These are phyloP conservation scores for Leucocoprinus birnbaumii DNA, from an alignment of 768 basidiomycete genomes.

Conservation along the genomic window DNA sequence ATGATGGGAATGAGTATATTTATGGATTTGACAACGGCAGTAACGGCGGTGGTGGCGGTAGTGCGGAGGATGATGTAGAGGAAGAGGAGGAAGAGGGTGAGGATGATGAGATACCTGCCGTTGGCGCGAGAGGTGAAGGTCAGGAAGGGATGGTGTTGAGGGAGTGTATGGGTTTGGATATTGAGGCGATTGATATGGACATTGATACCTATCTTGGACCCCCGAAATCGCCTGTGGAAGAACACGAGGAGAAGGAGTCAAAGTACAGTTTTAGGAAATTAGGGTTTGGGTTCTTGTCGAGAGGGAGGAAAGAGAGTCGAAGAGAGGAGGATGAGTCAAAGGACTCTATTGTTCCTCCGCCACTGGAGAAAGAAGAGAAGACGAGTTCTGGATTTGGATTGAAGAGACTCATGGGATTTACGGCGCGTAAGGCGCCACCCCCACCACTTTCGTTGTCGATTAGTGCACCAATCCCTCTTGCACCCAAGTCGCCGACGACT, in stretches of 20 bases:
- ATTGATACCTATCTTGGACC: slow-evolving; percentile 13
- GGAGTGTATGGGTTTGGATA: slow-evolving; percentile 28
- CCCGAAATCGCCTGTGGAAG: neutral
- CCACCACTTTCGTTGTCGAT: slow-evolving; percentile 9
- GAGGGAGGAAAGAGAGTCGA: slow-evolving; percentile 4
- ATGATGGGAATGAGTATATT: slow-evolving; percentile 12
- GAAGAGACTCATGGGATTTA: slow-evolving; percentile 32
- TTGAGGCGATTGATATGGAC: slow-evolving; percentile 37
- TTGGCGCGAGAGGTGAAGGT: slow-evolving; percentile 11
- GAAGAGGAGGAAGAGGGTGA: neutral
- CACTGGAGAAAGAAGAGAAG: slow-evolving; percentile 9
- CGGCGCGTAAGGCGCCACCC: slow-evolving; percentile 5
- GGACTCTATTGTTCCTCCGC: slow-evolving; percentile 13
- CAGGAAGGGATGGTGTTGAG: slow-evolving; percentile 11
- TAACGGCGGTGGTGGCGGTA: neutral
- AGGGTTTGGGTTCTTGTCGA: slow-evolving; percentile 8
- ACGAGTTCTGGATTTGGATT: slow-evolving; percentile 16
- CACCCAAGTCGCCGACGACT: slow-evolving; percentile 3
- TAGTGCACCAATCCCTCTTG: neutral
- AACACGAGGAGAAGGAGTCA: slow-evolving; percentile 1
- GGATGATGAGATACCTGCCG: neutral
- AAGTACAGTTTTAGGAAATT: neutral
- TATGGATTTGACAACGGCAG: neutral
- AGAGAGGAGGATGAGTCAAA: slow-evolving; percentile 15
- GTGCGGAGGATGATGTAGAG: slow-evolving; percentile 2